These are phyloP conservation scores for Bruguiera gymnorhiza DNA, from an alignment of 345 rosid species.

Conservation along the genomic window DNA sequence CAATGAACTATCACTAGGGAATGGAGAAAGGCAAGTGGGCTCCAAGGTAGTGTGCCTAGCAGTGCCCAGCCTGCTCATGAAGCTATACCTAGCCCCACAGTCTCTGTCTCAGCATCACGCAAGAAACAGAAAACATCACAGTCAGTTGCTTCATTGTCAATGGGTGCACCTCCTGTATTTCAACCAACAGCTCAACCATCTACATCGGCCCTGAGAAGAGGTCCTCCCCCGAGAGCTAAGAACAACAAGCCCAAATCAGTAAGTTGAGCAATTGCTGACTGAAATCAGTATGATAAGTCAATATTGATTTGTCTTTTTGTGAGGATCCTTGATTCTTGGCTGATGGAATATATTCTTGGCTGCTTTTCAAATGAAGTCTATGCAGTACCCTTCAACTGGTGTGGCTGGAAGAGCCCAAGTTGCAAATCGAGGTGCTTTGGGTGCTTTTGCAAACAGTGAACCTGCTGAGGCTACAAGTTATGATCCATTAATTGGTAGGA, in stretches of 20 bases:
- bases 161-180: slow-evolving; percentile 71
- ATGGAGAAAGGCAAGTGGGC: slow-evolving; percentile 78
- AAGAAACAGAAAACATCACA: slow-evolving; percentile 84
- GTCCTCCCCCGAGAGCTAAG: slow-evolving; percentile 63
- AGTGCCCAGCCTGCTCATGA: slow-evolving; percentile 61
- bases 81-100: slow-evolving; percentile 68
- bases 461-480: slow-evolving; percentile 59
- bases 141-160: slow-evolving; percentile 73
- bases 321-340: slow-evolving; percentile 9
- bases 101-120: slow-evolving; percentile 88
- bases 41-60: slow-evolving; percentile 60
- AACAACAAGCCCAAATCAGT: slow-evolving; percentile 86
- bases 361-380: slow-evolving; percentile 48
- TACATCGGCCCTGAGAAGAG: slow-evolving; percentile 70
- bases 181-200: slow-evolving; percentile 82
- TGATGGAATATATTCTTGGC: slow-evolving; percentile 21
- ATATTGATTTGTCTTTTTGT: background rate
- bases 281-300: slow-evolving; percentile 1
- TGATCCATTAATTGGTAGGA: slow-evolving; percentile 74
- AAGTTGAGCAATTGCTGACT: slow-evolving; percentile 30
- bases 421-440: slow-evolving; percentile 41
- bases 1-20: slow-evolving; percentile 52
- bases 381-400: slow-evolving; percentile 67
- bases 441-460: slow-evolving; percentile 53
- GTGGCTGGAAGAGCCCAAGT: slow-evolving; percentile 63